Evolutionary conservation across 1,284 basidiomycete genomes (phyloP).

Genomic region (Thelephora terrestris): DNA sequence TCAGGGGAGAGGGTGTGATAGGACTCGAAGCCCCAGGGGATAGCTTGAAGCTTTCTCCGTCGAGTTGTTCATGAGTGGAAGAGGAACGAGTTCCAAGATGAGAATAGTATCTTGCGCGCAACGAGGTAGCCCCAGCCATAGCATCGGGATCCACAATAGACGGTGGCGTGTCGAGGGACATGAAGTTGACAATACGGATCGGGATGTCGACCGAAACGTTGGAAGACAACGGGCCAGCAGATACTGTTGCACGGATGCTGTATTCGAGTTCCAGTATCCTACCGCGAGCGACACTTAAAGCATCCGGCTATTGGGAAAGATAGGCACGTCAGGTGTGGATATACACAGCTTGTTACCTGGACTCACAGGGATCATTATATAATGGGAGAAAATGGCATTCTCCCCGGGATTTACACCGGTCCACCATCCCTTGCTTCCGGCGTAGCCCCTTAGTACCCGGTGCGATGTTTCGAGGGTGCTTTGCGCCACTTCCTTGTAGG

Average conservation of each 20-base stretch:
- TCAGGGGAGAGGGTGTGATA: neutral
- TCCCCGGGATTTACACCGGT: conserved; percentile 63
- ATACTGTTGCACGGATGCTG: conserved; percentile 61
- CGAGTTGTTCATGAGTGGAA: neutral
- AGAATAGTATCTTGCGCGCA: neutral
- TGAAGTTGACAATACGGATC: conserved; percentile 65
- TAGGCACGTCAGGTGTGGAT: conserved; percentile 2
- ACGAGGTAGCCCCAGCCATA: neutral
- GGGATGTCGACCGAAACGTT: conserved; percentile 64
- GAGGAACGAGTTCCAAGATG: neutral
- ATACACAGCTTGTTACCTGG: neutral
- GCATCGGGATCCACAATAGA: conserved; percentile 16
- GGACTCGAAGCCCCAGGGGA: neutral
- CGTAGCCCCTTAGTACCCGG: conserved; percentile 51
- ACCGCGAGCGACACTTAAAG: conserved; percentile 66
- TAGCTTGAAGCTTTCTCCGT: neutral
- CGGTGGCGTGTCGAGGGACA: conserved; percentile 74
- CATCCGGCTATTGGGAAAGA: conserved; percentile 42
- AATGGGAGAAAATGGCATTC: conserved; percentile 50
- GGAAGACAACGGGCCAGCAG: conserved; percentile 52
- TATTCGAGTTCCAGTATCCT: conserved; percentile 78
- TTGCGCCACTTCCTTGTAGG: conserved; percentile 57
- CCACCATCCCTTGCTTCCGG: conserved; percentile 86
- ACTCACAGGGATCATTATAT: conserved; percentile 65
- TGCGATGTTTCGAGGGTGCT: conserved; percentile 59